A percentile compares a stretch with the other conserved stretches of the same genome.
phyloP scores from a whole-genome alignment of 1,139 yeast genomes.

The Yamadazyma kanchanaburiensis region DNA sequence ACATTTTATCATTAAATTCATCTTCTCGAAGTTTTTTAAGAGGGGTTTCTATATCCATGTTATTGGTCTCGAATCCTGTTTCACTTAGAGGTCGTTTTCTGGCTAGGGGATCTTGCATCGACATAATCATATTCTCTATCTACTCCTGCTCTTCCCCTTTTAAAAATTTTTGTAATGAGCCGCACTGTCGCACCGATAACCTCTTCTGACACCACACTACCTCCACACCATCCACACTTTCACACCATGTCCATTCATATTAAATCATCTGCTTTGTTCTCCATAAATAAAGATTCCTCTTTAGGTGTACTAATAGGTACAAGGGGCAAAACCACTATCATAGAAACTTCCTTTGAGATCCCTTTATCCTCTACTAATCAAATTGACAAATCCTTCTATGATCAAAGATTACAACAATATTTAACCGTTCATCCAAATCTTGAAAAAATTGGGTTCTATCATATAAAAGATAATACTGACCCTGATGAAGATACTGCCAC shows the following conservation, averaged over 20 bases:
- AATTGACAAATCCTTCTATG: constrained; percentile 23
- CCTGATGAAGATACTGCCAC: constrained; percentile 4
- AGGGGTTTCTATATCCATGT: not conserved
- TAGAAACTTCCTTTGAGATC: constrained; percentile 1
- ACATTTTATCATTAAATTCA: constrained; percentile 46
- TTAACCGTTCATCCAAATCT: constrained; percentile 24
- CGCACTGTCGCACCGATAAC: no score
- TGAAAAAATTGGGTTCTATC: constrained; percentile 28
- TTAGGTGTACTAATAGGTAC: constrained; percentile 29
- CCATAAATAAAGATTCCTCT: constrained; percentile 14
- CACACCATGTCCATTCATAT: no score
- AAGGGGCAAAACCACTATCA: not conserved
- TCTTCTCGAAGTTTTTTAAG: constrained; percentile 9
- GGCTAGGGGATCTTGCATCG: constrained; percentile 26
- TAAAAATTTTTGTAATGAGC: constrained; percentile 11
- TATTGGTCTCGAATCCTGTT: constrained; percentile 10
- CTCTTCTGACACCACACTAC: no score
- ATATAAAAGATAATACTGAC: constrained; percentile 8
- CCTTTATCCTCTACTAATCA: constrained; percentile 4
- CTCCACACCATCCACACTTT: no score
- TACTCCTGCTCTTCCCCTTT: constrained; percentile 10
- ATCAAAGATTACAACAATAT: constrained; percentile 25
- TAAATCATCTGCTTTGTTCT: constrained; percentile 28
- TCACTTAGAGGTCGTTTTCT: constrained; percentile 22
- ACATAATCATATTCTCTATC: constrained; percentile 22